Conservation (phyloP, 345 rosid species). For the Odontarrhena argentea region DNA sequence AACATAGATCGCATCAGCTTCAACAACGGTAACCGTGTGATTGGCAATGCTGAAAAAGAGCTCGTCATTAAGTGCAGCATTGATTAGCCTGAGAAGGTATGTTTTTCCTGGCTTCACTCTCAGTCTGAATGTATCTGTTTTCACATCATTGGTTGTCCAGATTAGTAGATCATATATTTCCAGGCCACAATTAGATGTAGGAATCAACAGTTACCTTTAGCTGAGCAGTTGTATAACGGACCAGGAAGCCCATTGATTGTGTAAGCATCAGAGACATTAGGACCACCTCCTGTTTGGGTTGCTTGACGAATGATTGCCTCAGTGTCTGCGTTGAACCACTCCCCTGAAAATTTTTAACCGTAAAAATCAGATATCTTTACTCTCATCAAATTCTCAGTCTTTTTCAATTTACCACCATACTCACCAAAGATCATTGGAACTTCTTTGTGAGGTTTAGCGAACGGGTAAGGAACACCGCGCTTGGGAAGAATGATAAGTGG, state of each 20-base stretch:
- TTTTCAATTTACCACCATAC: slow-evolving; percentile 4
- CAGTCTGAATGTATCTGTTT: slow-evolving; percentile 45
- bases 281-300: slow-evolving; percentile 69
- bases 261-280: slow-evolving; percentile 85
- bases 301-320: slow-evolving; percentile 75
- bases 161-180: slow-evolving; percentile 1
- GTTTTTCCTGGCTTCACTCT: slow-evolving; percentile 48
- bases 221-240: slow-evolving; percentile 75
- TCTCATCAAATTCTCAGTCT: slow-evolving; percentile 25
- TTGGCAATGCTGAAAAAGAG: slow-evolving; percentile 47
- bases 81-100: slow-evolving; percentile 46
- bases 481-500: slow-evolving; percentile 73
- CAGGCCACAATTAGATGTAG: slow-evolving; percentile 9
- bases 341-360: slow-evolving; percentile 52
- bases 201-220: slow-evolving; percentile 50
- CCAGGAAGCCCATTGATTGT: slow-evolving; percentile 81
- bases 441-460: slow-evolving; percentile 73
- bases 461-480: slow-evolving; percentile 65
- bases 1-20: slow-evolving; percentile 46
- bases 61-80: slow-evolving; percentile 48
- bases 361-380: neutral
- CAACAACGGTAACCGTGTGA: slow-evolving; percentile 44
- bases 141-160: slow-evolving; percentile 6
- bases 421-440: slow-evolving; percentile 71
- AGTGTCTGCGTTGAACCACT: slow-evolving; percentile 73